These are phyloP conservation scores for Mollisia scopiformis DNA, from an alignment of 2,329 filamentous ascomycete genomes.

Conservation along the genomic window DNA sequence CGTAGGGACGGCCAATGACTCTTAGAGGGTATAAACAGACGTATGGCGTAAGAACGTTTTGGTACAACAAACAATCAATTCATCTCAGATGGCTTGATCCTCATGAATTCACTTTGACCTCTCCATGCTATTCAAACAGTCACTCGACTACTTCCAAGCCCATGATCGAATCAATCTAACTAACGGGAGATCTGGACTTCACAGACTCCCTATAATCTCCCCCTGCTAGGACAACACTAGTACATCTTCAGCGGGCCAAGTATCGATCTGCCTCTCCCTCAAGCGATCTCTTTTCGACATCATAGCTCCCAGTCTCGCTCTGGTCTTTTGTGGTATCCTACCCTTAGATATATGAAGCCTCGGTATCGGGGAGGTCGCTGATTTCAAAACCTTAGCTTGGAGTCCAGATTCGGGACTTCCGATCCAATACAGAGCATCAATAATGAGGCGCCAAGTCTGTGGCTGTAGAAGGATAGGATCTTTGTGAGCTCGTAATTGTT, in stretches of 20 bases:
- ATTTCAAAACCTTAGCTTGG: slow-evolving; percentile 7
- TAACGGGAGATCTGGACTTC: too few relatives aligned
- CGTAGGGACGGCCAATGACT: too few relatives aligned
- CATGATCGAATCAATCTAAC: too few relatives aligned
- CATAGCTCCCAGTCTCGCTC: slow-evolving; percentile 11
- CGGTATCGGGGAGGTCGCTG: background rate
- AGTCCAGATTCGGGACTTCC: slow-evolving; percentile 11
- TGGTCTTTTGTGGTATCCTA: slow-evolving; percentile 5
- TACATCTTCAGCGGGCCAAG: slow-evolving; percentile 9
- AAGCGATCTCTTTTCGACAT: slow-evolving; percentile 7
- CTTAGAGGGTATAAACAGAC: too few relatives aligned
- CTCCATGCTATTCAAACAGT: too few relatives aligned
- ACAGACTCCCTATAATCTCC: too few relatives aligned
- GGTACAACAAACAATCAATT: too few relatives aligned
- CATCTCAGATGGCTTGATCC: too few relatives aligned
- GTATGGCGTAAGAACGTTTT: too few relatives aligned
- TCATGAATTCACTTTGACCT: too few relatives aligned
- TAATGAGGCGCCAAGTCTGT: slow-evolving; percentile 4
- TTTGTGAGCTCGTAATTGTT: background rate
- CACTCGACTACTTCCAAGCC: too few relatives aligned
- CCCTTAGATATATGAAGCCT: slow-evolving; percentile 12
- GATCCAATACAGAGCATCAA: slow-evolving; percentile 11
- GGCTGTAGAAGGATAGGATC: slow-evolving; percentile 2
- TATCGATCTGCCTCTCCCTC: slow-evolving; percentile 11
- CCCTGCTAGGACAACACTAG: slow-evolving; percentile 3